Evolutionary conservation across 139 green algal genomes (phyloP), one percentile per base, ranked within the genome.

Genomic region (Eudorina sp.): DNA sequence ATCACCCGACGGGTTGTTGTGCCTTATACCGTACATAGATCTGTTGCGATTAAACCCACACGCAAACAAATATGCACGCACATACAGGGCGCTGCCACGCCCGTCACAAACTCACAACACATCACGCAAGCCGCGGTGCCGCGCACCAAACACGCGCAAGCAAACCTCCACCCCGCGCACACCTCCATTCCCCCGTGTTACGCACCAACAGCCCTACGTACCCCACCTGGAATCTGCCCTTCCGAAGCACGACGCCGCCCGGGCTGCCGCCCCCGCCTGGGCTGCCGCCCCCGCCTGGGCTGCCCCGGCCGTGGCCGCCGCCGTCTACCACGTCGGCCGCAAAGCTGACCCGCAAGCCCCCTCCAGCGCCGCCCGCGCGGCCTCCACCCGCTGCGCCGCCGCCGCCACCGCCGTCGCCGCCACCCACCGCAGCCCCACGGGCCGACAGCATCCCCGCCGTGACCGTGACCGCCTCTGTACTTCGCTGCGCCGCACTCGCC

Each of bases 171-270:
- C n/a, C n/a, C n/a, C n/a, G n/a, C n/a, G n/a, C n/a, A n/a, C n/a
- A n/a, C n/a, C n/a, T n/a, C n/a, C n/a, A n/a, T n/a, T n/a, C n/a
- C n/a, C n/a, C n/a, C n/a, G n/a, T n/a, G n/a, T n/a, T n/a, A n/a
- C n/a, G n/a, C n/a, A 29, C 9, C 58, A 14, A 31, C n/a, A 21
- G 6, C 72, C 29, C 45, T 25, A n/a, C 73, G 1, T 45, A 41
- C 0, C 81, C 7, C 45, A 87, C 81, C 81, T 87, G 81, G 46
- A 87, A 87, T 0, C 81, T 62, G 16, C 81, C 81, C 45, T 78
- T 78, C 7, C 64, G n/a, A 21, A 34, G 62, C 64, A 87, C 18
- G 9, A 38, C 58, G 11, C n/a, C 51, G 55, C 53, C 34, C 53
- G 25, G 6, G 45, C 73, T 43, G 73, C 45, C 73, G 45, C 27